Evolutionary conservation across 257 asterid species (phyloP).

Genomic region (Solanum etuberosum): DNA sequence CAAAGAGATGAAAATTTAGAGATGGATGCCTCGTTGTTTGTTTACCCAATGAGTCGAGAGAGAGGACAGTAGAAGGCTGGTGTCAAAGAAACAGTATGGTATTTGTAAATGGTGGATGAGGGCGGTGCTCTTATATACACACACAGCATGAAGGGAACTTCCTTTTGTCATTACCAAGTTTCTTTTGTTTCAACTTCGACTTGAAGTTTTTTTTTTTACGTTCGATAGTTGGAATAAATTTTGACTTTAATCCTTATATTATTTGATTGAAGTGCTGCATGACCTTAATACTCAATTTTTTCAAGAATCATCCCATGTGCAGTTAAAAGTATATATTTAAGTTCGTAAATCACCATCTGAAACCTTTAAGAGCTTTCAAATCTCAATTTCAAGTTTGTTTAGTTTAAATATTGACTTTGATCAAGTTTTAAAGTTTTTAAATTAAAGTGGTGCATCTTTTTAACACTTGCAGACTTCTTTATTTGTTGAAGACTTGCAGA

Average conservation of each 20-base stretch:
- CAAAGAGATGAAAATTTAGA: conserved; percentile 10
- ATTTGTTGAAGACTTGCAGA: too few species aligned
- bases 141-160: neutral
- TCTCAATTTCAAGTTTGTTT: too few species aligned
- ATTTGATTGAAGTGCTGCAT: too few species aligned
- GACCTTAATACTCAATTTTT: too few species aligned
- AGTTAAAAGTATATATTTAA: neutral
- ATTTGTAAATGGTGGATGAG: neutral
- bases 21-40: neutral
- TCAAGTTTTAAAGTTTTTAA: neutral
- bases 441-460: neutral
- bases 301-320: neutral
- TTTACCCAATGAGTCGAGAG: neutral
- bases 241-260: too few species aligned
- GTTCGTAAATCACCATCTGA: too few species aligned
- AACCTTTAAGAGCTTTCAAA: neutral
- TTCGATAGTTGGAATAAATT: too few species aligned
- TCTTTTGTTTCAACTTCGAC: neutral
- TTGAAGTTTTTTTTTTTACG: neutral
- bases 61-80: neutral
- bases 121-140: neutral
- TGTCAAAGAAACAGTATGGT: neutral
- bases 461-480: too few species aligned
- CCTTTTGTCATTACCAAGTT: neutral
- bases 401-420: neutral